Conservation (phyloP, 495 filamentous ascomycete genomes). For the Penicillium longicatenatum region DNA sequence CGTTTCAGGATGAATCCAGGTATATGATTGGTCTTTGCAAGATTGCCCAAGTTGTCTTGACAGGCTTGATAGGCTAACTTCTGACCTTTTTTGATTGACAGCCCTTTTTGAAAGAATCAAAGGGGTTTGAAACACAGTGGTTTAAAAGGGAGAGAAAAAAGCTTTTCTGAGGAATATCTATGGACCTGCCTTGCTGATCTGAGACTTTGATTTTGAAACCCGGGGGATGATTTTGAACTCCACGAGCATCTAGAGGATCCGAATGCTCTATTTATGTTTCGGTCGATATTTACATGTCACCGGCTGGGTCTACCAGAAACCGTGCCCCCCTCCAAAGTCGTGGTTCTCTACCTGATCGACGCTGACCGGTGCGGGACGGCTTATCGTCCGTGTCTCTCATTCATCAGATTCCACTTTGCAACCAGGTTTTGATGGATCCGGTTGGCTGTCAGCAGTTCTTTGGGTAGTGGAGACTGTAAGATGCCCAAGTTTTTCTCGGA, state of each 20-base stretch:
- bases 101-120: slow-evolving; percentile 5
- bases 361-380: slow-evolving; percentile 39
- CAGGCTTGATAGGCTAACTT: slow-evolving; percentile 42
- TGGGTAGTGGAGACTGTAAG: slow-evolving; percentile 40
- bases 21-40: slow-evolving; percentile 37
- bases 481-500: slow-evolving; percentile 38
- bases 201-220: slow-evolving; percentile 39
- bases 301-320: slow-evolving; percentile 14
- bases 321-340: slow-evolving; percentile 2
- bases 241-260: slow-evolving; percentile 31
- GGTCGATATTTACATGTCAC: slow-evolving; percentile 34
- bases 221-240: slow-evolving; percentile 31
- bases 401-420: slow-evolving; percentile 34
- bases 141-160: slow-evolving; percentile 17
- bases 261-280: slow-evolving; percentile 51
- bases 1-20: slow-evolving; percentile 39
- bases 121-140: slow-evolving; percentile 33
- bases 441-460: slow-evolving; percentile 39
- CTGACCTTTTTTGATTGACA: slow-evolving; percentile 27
- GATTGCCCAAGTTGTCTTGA: slow-evolving; percentile 29
- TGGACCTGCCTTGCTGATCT: slow-evolving; percentile 22
- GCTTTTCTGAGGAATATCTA: slow-evolving; percentile 26
- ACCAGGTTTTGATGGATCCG: slow-evolving; percentile 33
- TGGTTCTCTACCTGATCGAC: slow-evolving; percentile 37
- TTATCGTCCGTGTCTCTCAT: slow-evolving; percentile 40